These are phyloP conservation scores for Aspergillus sp. DNA, from an alignment of 2,329 filamentous ascomycete genomes.

Conservation along the genomic window DNA sequence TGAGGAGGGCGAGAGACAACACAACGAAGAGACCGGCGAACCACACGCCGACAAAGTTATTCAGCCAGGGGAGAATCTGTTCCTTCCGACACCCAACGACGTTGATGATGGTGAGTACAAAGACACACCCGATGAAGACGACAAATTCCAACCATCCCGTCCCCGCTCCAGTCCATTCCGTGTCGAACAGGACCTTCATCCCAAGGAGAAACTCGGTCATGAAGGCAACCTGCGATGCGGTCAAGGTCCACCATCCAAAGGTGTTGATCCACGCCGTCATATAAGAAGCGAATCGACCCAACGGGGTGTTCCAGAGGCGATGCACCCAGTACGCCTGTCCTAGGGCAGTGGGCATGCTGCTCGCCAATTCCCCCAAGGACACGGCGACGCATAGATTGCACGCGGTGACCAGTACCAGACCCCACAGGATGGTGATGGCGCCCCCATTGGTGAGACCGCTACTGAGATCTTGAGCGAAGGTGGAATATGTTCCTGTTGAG, in stretches of 20 bases:
- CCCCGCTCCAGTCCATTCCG: conserved; percentile 45
- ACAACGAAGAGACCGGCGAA: conserved; percentile 55
- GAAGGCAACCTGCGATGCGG: conserved; percentile 57
- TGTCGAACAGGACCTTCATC: conserved; percentile 56
- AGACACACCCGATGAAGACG: conserved; percentile 53
- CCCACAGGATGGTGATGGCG: conserved; percentile 66
- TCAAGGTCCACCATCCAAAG: conserved; percentile 59
- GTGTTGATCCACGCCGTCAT: conserved; percentile 62
- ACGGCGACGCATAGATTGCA: conserved; percentile 63
- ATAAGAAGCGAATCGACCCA: conserved; percentile 54
- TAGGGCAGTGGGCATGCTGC: conserved; percentile 59
- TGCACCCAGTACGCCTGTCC: conserved; percentile 61
- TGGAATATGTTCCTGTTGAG: conserved; percentile 52
- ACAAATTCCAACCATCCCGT: conserved; percentile 56
- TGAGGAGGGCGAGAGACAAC: conserved; percentile 52
- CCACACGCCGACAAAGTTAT: conserved; percentile 56
- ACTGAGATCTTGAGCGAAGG: conserved; percentile 54
- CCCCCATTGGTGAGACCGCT: conserved; percentile 61
- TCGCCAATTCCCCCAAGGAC: conserved; percentile 67
- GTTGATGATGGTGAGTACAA: conserved; percentile 52
- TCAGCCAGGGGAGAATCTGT: conserved; percentile 51
- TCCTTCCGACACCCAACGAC: conserved; percentile 53
- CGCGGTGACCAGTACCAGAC: conserved; percentile 63
- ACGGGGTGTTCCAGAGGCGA: conserved; percentile 38
- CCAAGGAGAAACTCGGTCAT: conserved; percentile 58